These are phyloP conservation scores for Capillidium heterosporum DNA, from an alignment of 371 early-diverging fungal genomes.

Conservation along the genomic window DNA sequence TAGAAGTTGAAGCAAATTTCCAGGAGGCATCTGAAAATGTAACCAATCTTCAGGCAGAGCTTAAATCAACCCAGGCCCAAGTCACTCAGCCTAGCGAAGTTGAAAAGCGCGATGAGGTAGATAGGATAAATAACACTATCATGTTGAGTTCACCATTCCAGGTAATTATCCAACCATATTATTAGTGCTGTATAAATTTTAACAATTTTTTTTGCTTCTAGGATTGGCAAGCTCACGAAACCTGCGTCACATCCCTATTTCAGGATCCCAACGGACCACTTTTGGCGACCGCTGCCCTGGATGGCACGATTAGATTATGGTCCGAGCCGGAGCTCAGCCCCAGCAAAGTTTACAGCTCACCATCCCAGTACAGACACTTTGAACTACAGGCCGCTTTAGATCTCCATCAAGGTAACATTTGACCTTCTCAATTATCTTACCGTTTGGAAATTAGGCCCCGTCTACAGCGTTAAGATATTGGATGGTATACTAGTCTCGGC, in stretches of 20 bases:
- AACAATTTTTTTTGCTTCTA: not conserved
- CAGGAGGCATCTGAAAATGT: too few species aligned
- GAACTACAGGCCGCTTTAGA: not conserved
- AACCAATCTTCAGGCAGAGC: too few species aligned
- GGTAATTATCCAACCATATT: too few species aligned
- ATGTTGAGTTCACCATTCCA: too few species aligned
- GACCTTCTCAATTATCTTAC: not conserved
- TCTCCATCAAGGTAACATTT: not conserved
- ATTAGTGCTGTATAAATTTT: too few species aligned
- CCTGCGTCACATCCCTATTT: not conserved
- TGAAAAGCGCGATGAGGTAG: too few species aligned
- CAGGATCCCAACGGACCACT: not conserved
- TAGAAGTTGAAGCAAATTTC: too few species aligned
- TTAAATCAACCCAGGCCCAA: too few species aligned
- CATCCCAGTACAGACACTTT: not conserved
- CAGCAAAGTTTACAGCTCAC: not conserved
- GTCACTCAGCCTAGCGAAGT: too few species aligned
- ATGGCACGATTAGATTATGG: not conserved
- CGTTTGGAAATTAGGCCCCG: conserved; percentile 6
- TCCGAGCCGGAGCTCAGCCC: not conserved
- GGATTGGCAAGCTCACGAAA: not conserved
- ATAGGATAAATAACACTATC: too few species aligned
- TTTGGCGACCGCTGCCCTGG: not conserved
- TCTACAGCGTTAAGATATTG: conserved; percentile 10
- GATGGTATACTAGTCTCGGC: conserved; percentile 8